Base-by-base conservation (phyloP, 2,329 filamentous ascomycete genomes). In the Aspergillus novoparasiticus region DNA sequence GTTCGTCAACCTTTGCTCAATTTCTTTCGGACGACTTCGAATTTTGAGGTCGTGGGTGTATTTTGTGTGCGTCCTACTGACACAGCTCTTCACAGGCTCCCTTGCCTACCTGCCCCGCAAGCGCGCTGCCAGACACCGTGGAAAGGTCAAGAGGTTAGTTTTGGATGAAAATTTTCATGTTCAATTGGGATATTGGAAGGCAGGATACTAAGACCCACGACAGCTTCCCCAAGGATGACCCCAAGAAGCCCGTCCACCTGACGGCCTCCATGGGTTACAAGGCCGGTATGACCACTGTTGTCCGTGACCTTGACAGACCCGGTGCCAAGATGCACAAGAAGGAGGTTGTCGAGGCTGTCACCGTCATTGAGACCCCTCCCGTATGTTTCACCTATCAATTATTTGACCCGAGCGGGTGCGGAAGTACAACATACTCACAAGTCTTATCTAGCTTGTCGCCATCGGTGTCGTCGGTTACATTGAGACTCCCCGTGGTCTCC, bases 291-390 rank as follows among this genome's bases (percentile, higher is more conserved):
- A 97, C 93, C 83, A 99, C 95, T 79, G 95, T 98, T 84, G 95
- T 99, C 82, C 94, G 95, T 85, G 94, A 97, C 84, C 89, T 98
- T 83, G 95, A 99, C 89, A 92, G 95, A 84, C 95, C 95, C 73
- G 95, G 95, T 84, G 95, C 95, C 79, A 99, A 99, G 90, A 89
- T 95, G 84, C 93, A 99, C 92, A 98, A 98, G 93, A 93, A 98
- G 89, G 90, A 98, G 85, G 85, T 96, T 81, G 90, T 94, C 77
- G 91, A 96, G 87, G 92, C 93, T 77, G 90, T 92, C 78, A 90
- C 90, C 76, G 87, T 95, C 82, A 89, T 96, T 85, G 90, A 94
- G 86, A 96, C 93, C 82, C 93, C 94, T 86, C 93, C 93, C 83
- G 95, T 98, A 93, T 85, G 91, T 87, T 46, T 21, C 46, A 50